Evolutionary conservation across 495 filamentous ascomycete species (phyloP), one percentile per base, ranked within the genome.

Genomic region (Hypoxylon subgilvum): DNA sequence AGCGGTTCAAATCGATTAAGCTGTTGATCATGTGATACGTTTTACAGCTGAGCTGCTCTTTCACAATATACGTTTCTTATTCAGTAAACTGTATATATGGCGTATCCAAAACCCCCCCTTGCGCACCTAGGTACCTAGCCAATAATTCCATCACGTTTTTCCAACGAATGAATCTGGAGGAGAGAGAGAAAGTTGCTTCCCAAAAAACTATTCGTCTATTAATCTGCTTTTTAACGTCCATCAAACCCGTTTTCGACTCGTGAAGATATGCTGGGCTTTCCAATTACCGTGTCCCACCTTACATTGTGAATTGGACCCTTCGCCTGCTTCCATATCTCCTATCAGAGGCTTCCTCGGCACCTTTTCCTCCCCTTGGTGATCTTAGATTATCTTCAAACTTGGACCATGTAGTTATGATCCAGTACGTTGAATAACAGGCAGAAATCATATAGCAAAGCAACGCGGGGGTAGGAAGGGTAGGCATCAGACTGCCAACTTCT

Each of bases 191-290:
- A n/a, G n/a, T n/a, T n/a, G n/a, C n/a, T n/a, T n/a, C n/a, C n/a
- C n/a, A n/a, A 40, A 17, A 42, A 41, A 43, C 41, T 49, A 57
- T 35, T 43, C 14, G 25, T 63, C 38, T 58, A 54, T 54, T 58
- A 64, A 41, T 21, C 18, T 44, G 25, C 23, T 55, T 57, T 54
- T 49, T 31, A 35, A 44, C 52, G 14, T 35, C 18, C 36, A 39
- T 48, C 16, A 34, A 43, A 16, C 28, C 17, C 21, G 19, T 51
- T 31, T 41, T 18, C 31, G 41, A 31, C 34, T 46, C 13, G 6
- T 27, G 40, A 57, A 39, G 25, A 50, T 23, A 47, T 46, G 31
- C 44, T 21, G 28, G n/a, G 7, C n/a, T 57, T 39, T 57, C 60
- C 52, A 57, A 53, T 12, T 48, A 4, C 38, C 9, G 18, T 21